Percentiles rank a stretch among this genome's conserved stretches.
phyloP scores from a whole-genome alignment of 352 stramenopile genomes.

The Pilasporangium apinafurcum region DNA sequence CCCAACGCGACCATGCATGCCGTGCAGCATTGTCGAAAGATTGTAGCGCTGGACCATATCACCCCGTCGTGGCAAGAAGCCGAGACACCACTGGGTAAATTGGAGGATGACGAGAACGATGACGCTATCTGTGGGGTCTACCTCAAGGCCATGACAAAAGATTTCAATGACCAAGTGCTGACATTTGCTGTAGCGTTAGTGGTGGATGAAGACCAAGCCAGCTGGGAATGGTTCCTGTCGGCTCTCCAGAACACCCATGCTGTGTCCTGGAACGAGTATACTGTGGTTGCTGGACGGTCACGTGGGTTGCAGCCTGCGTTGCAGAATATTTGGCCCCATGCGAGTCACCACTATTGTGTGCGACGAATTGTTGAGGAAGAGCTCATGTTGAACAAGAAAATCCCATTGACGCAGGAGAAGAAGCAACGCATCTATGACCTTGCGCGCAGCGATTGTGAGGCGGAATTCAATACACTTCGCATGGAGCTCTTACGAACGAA shows the following conservation, averaged over 20 bases:
- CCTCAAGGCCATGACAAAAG: slow-evolving; percentile 62
- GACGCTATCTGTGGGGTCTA: slow-evolving; percentile 70
- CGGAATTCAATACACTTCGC: slow-evolving; percentile 58
- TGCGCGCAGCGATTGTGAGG: slow-evolving; percentile 60
- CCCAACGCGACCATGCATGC: slow-evolving; percentile 40
- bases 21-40: slow-evolving; percentile 49
- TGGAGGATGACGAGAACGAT: slow-evolving; percentile 54
- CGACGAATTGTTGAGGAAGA: slow-evolving; percentile 69
- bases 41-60: slow-evolving; percentile 59
- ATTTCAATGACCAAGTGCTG: slow-evolving; percentile 66
- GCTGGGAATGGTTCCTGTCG: slow-evolving; percentile 74
- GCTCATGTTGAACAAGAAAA: slow-evolving; percentile 46
- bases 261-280: slow-evolving; percentile 56
- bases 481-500: slow-evolving; percentile 43
- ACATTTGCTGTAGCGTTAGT: slow-evolving; percentile 67
- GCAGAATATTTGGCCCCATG: slow-evolving; percentile 39
- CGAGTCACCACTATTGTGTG: slow-evolving; percentile 69
- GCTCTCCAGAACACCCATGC: slow-evolving; percentile 32
- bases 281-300: slow-evolving; percentile 51
- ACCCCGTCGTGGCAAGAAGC: slow-evolving; percentile 25
- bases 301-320: slow-evolving; percentile 46
- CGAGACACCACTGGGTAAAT: slow-evolving; percentile 27
- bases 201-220: slow-evolving; percentile 49
- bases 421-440: slow-evolving; percentile 67
- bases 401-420: slow-evolving; percentile 54